Evolutionary conservation across 2,329 filamentous ascomycete species (phyloP), one percentile per base, ranked within the genome.

Genomic region (Fusarium tjaetaba): DNA sequence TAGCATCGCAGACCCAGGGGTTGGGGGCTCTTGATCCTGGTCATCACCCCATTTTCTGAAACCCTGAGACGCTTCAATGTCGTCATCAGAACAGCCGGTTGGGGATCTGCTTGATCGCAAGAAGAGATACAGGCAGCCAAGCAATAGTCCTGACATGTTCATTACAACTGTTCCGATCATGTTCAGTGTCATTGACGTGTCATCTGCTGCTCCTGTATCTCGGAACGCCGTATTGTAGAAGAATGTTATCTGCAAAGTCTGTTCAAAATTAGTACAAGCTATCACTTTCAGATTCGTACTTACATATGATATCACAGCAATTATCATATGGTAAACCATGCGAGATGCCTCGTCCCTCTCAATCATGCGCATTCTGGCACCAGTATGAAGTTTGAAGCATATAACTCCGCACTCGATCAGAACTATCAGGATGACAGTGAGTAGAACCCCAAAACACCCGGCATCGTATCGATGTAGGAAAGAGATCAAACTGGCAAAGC

Each of bases 401-500:
- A 92, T 87, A 32, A 87, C 80, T 18, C 86, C 76, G n/a, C 85
- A 85, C 71, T 87, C 85, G 18, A 86, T 71, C 20, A 89, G 77
- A 59, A 92, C 81, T 30, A 86, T 78, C 41, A 84, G 79, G n/a
- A 86, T 82, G 48, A 91, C 84, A 26, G 84, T 78, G 28, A 86
- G 80, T 16, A 92, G 79, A 3, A 92, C 77, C 15, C 84, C 84
- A 62, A 93, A 87, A 65, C 86, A 88, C 10, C 87, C 86, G 20
- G 86, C 78, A n/a, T 89, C 86, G 81, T 90, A 93, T 73, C 84
- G 85, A 62, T 88, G 85, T 46, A 93, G 83, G 70, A 92, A 92
- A 89, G 89, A 93, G 73, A 93, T 89, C 13, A 94, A 84, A 11
- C 89, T 90, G 30, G 90, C 90, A 75, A 93, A 90, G 81, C 92